Evolutionary conservation across 2,329 filamentous ascomycete species (phyloP).

Genomic region (Aspergillus ruber): DNA sequence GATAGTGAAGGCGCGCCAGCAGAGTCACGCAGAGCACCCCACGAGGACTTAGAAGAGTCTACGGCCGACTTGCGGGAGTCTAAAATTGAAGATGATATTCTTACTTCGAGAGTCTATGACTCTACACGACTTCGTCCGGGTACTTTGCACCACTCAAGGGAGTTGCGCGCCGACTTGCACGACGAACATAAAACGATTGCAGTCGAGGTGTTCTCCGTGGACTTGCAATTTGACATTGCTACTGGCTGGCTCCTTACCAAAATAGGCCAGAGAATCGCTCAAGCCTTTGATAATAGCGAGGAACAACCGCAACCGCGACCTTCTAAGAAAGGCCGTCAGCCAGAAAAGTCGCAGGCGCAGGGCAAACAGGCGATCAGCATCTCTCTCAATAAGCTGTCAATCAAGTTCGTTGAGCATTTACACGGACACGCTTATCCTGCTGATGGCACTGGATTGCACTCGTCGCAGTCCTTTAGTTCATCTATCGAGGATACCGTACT

Average conservation of each 20-base stretch:
- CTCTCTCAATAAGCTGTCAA: conserved; percentile 21
- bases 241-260: conserved; percentile 37
- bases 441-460: conserved; percentile 6
- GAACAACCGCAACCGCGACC: conserved; percentile 4
- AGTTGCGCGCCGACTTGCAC: conserved; percentile 2
- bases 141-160: conserved; percentile 7
- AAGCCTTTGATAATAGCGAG: conserved; percentile 11
- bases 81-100: conserved; percentile 16
- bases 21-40: conserved; percentile 4
- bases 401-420: conserved; percentile 35
- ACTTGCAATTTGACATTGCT: conserved; percentile 34
- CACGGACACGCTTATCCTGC: conserved; percentile 21
- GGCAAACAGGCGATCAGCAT: conserved; percentile 17
- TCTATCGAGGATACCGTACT: conserved; percentile 28
- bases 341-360: conserved; percentile 6
- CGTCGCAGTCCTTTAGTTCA: conserved; percentile 13
- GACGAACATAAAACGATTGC: conserved; percentile 14
- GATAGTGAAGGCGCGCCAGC: conserved; percentile 7
- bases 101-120: conserved; percentile 16
- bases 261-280: conserved; percentile 25
- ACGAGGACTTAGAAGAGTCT: conserved; percentile 16
- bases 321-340: conserved; percentile 2
- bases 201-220: conserved; percentile 25
- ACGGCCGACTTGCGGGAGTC: conserved; percentile 16
- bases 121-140: conserved; percentile 15